These are phyloP conservation scores for Colletotrichum ledebouriae DNA, from an alignment of 2,329 filamentous ascomycete species.

Conservation along the genomic window DNA sequence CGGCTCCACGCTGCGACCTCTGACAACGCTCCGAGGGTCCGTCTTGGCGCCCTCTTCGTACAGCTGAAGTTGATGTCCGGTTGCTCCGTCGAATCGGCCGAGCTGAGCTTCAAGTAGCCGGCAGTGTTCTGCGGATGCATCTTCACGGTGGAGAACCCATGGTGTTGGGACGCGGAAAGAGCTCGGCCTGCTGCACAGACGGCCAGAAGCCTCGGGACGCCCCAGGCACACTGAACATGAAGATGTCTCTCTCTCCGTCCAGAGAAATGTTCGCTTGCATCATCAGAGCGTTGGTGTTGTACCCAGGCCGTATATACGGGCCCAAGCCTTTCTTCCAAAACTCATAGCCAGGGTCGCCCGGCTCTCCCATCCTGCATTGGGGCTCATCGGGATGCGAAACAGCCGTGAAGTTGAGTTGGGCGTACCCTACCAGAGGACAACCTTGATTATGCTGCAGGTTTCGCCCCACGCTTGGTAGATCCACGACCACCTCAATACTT, in stretches of 20 bases:
- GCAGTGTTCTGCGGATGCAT: slow-evolving; percentile 64
- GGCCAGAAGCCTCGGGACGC: slow-evolving; percentile 55
- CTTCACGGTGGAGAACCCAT: slow-evolving; percentile 27
- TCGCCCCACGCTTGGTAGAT: slow-evolving; percentile 55
- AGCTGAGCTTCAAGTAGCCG: slow-evolving; percentile 72
- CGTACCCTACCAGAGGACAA: slow-evolving; percentile 49
- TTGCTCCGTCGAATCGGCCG: slow-evolving; percentile 72
- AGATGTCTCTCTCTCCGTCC: slow-evolving; percentile 63
- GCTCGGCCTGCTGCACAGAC: slow-evolving; percentile 18
- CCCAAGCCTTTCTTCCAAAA: slow-evolving; percentile 52
- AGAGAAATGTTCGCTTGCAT: slow-evolving; percentile 45
- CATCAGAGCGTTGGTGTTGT: slow-evolving; percentile 15
- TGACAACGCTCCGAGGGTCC: slow-evolving; percentile 52
- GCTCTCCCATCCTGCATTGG: slow-evolving; percentile 50
- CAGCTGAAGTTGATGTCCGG: slow-evolving; percentile 73
- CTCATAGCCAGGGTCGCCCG: slow-evolving; percentile 54
- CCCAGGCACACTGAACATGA: slow-evolving; percentile 67
- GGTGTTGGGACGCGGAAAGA: slow-evolving; percentile 4
- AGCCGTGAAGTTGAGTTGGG: slow-evolving; percentile 42
- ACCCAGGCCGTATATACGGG: slow-evolving; percentile 44
- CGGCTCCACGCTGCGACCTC: slow-evolving; percentile 49
- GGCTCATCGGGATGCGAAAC: slow-evolving; percentile 43
- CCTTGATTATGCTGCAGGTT: slow-evolving; percentile 65
- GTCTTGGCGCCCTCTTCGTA: slow-evolving; percentile 63
- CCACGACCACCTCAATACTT: slow-evolving; percentile 64